These are phyloP conservation scores for Grosmannia huntii DNA, from an alignment of 2,329 filamentous ascomycete genomes.

Conservation along the genomic window DNA sequence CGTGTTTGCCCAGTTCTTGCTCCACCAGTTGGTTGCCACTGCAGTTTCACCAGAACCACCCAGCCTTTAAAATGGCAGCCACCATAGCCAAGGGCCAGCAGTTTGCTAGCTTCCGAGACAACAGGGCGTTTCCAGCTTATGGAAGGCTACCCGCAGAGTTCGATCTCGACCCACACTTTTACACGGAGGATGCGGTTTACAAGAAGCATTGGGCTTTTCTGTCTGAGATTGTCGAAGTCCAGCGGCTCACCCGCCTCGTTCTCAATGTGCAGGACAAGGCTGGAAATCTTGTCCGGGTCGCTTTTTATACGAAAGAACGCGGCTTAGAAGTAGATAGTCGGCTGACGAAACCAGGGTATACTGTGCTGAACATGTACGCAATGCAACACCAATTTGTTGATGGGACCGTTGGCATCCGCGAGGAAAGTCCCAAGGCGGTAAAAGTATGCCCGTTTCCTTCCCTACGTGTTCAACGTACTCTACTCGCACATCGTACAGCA, in stretches of 20 bases:
- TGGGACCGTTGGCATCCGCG: not conserved
- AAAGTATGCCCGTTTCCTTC: not conserved
- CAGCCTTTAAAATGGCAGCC: not conserved
- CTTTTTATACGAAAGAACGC: not conserved
- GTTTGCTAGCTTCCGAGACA: not conserved
- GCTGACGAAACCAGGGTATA: not conserved
- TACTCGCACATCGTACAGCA: not conserved
- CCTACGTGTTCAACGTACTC: not conserved
- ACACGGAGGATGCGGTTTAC: not conserved
- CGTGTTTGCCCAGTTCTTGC: too few relatives aligned
- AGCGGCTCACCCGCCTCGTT: not conserved
- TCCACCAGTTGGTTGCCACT: too few relatives aligned
- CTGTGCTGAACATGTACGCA: not conserved
- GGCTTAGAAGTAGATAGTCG: not conserved
- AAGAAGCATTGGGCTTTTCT: conserved; percentile 1
- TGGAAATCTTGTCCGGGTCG: not conserved
- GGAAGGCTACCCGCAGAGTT: not conserved
- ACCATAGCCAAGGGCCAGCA: not conserved
- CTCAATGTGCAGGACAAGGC: not conserved
- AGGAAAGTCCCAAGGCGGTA: not conserved
- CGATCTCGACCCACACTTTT: not conserved
- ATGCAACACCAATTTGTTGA: not conserved
- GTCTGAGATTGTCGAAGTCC: not conserved
- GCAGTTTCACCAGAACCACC: not conserved
- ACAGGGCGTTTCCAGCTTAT: not conserved